Percentiles rank a stretch among this genome's conserved stretches.
These are phyloP conservation scores for Cryptomeria japonica DNA, from an alignment of 75 land plant species.

Conservation along the genomic window DNA sequence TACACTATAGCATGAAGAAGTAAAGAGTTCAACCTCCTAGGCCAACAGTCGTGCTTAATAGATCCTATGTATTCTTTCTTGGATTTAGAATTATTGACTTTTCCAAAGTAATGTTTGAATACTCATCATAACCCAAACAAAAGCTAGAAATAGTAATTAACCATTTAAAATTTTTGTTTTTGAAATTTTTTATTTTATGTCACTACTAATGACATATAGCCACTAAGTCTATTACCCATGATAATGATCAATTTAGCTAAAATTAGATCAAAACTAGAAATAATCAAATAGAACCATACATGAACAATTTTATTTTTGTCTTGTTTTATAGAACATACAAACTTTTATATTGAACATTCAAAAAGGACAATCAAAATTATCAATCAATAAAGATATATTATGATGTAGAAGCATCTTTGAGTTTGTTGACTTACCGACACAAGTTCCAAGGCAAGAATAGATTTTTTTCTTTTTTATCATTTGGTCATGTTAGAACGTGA, in stretches of 20 bases:
- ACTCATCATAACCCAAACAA: constrained; percentile 32
- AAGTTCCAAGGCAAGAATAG: too few species aligned
- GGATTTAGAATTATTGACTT: constrained; percentile 27
- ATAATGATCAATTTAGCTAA: neutral
- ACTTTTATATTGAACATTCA: neutral
- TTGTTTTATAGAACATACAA: neutral
- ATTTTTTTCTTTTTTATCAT: too few species aligned
- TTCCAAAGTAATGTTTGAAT: constrained; percentile 26
- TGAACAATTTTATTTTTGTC: neutral
- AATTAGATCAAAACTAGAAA: neutral
- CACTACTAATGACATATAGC: too few species aligned
- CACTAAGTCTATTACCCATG: too few species aligned
- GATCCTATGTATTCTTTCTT: constrained; percentile 49
- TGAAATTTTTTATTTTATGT: too few species aligned
- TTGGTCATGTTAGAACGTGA: too few species aligned
- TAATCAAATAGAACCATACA: neutral
- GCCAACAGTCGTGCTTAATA: constrained; percentile 68
- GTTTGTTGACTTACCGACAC: too few species aligned
- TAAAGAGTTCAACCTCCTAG: constrained; percentile 44
- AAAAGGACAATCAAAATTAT: neutral
- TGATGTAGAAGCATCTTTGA: neutral
- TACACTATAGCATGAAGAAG: neutral
- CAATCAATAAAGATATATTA: neutral
- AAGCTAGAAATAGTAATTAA: neutral
- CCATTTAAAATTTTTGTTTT: neutral